Conservation (phyloP, 2,329 filamentous ascomycete species). For the Balansia obtecta region DNA sequence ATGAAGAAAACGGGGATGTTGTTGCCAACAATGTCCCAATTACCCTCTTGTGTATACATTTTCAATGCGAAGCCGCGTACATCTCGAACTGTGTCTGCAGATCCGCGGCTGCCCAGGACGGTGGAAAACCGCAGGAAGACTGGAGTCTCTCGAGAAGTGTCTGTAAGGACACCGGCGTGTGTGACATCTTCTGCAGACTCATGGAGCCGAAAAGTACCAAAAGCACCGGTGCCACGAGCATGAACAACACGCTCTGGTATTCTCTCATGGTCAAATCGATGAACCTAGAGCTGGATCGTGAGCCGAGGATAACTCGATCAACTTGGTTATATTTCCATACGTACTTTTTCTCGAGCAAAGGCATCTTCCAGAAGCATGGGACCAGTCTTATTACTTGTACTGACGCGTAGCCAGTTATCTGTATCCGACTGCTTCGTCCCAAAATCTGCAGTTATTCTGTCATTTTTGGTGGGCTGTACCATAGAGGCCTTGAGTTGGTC, state of each 20-base stretch:
- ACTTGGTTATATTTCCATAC: not conserved
- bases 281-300: slow-evolving; percentile 34
- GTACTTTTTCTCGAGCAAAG: slow-evolving; percentile 51
- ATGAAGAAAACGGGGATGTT: slow-evolving; percentile 20
- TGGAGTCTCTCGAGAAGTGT: slow-evolving; percentile 37
- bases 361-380: slow-evolving; percentile 58
- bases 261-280: slow-evolving; percentile 55
- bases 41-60: slow-evolving; percentile 49
- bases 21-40: slow-evolving; percentile 8
- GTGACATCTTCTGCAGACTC: slow-evolving; percentile 56
- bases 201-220: slow-evolving; percentile 57
- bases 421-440: slow-evolving; percentile 61
- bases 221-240: slow-evolving; percentile 56
- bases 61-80: slow-evolving; percentile 63
- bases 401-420: slow-evolving; percentile 65
- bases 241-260: slow-evolving; percentile 54
- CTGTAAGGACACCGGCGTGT: slow-evolving; percentile 47
- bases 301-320: not conserved
- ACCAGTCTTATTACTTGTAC: slow-evolving; percentile 49
- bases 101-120: slow-evolving; percentile 61
- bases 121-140: slow-evolving; percentile 55
- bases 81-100: slow-evolving; percentile 73
- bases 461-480: slow-evolving; percentile 43
- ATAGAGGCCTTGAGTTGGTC: slow-evolving; percentile 47
- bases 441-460: slow-evolving; percentile 62